Conservation (phyloP, 2,329 filamentous ascomycete species). For the Nannizziopsis barbatae region DNA sequence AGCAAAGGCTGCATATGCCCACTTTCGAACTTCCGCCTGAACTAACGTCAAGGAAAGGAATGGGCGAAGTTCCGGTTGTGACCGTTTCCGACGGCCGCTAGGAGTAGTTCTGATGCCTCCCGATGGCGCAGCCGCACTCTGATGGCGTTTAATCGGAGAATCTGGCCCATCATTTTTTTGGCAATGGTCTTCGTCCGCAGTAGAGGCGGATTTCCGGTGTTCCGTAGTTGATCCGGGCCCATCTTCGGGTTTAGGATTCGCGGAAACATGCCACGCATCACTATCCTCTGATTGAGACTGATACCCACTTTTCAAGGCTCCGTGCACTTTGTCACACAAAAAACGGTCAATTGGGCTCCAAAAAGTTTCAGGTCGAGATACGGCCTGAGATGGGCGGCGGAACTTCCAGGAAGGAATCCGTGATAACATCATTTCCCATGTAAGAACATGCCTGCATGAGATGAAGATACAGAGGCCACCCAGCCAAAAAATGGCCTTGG, state of each 20-base stretch:
- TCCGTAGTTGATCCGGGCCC: neutral
- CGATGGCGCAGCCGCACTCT: slow-evolving; percentile 45
- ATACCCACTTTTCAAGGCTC: neutral
- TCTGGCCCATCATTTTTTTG: neutral
- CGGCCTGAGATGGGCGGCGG: slow-evolving; percentile 41
- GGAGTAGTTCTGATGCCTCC: slow-evolving; percentile 41
- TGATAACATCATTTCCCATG: slow-evolving; percentile 74
- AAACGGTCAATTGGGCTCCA: slow-evolving; percentile 35
- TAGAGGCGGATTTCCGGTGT: slow-evolving; percentile 2
- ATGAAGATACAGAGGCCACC: slow-evolving; percentile 69
- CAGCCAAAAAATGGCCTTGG: slow-evolving; percentile 75
- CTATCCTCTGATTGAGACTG: slow-evolving; percentile 5
- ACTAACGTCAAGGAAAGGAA: slow-evolving; percentile 70
- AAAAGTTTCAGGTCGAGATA: slow-evolving; percentile 29
- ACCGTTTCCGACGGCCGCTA: slow-evolving; percentile 54
- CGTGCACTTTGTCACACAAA: slow-evolving; percentile 40
- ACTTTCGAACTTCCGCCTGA: slow-evolving; percentile 67
- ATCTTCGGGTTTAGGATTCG: neutral
- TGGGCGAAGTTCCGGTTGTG: slow-evolving; percentile 54
- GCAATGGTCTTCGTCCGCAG: neutral
- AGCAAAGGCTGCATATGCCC: slow-evolving; percentile 69
- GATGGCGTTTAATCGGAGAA: slow-evolving; percentile 4
- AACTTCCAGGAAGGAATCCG: slow-evolving; percentile 89
- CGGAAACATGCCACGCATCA: neutral
- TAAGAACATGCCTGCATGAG: slow-evolving; percentile 60